Percentiles rank a stretch among this genome's conserved stretches.
Conservation (phyloP, 768 basidiomycete genomes). For the Leccinum pellstonianum region DNA sequence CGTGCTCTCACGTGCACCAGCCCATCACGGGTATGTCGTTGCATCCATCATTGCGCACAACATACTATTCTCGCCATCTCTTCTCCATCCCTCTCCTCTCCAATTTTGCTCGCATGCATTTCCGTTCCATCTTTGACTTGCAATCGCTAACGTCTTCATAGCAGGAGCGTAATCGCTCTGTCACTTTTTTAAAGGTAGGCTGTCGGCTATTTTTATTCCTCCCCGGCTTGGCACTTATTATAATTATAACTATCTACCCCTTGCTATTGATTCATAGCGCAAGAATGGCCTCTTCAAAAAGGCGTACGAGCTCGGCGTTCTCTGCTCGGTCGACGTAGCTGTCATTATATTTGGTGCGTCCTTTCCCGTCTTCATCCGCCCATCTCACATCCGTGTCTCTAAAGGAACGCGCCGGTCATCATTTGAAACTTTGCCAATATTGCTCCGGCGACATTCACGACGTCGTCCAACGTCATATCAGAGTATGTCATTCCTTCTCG, state of each 20-base stretch:
- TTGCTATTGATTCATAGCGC: slow-evolving; percentile 47
- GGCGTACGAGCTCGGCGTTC: slow-evolving; percentile 84
- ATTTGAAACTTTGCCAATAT: slow-evolving; percentile 81
- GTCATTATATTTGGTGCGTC: slow-evolving; percentile 80
- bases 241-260: slow-evolving; percentile 20
- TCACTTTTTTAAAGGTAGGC: slow-evolving; percentile 85
- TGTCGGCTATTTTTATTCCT: slow-evolving; percentile 61
- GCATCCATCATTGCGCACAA: slow-evolving; percentile 6
- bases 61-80: slow-evolving; percentile 23
- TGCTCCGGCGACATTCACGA: slow-evolving; percentile 69
- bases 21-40: slow-evolving; percentile 69
- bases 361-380: slow-evolving; percentile 13
- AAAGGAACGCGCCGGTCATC: slow-evolving; percentile 79
- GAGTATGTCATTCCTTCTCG: slow-evolving; percentile 32
- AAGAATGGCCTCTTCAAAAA: slow-evolving; percentile 92
- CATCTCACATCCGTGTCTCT: slow-evolving; percentile 18
- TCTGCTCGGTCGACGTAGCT: slow-evolving; percentile 85
- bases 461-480: slow-evolving; percentile 67
- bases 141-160: slow-evolving; percentile 43
- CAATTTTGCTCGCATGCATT: slow-evolving; percentile 30
- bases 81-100: slow-evolving; percentile 18
- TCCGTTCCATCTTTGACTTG: slow-evolving; percentile 32
- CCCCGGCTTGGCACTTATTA: slow-evolving; percentile 40
- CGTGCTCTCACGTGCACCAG: too few species aligned
- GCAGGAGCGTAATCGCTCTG: slow-evolving; percentile 90